These are phyloP conservation scores for Trichosporon coremiiforme DNA, from an alignment of 1,284 basidiomycete species.

Conservation along the genomic window DNA sequence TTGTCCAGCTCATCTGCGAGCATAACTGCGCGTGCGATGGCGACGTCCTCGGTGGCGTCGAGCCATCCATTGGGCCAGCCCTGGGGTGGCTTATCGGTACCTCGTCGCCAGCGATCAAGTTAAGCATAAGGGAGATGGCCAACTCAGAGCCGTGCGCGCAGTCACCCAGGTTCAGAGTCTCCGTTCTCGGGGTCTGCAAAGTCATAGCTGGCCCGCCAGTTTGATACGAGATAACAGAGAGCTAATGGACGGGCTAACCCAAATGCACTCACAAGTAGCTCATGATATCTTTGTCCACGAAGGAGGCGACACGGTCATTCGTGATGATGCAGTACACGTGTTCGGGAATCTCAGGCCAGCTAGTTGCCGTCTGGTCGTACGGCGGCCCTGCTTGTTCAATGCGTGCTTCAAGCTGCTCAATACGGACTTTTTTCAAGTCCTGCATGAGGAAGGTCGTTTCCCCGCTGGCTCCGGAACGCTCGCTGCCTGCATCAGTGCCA, in stretches of 20 bases:
- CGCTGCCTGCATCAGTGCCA: too few relatives aligned
- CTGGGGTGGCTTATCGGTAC: background rate
- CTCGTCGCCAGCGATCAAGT: background rate
- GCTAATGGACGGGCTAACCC: too few relatives aligned
- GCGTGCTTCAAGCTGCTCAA: background rate
- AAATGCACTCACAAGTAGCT: background rate
- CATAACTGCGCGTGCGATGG: background rate
- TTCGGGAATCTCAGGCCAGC: background rate
- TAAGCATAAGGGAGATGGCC: background rate
- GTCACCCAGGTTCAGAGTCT: background rate
- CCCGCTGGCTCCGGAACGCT: too few relatives aligned
- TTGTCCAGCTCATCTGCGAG: background rate
- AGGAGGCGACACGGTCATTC: background rate
- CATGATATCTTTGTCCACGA: background rate
- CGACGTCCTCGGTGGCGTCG: background rate
- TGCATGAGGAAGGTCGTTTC: background rate
- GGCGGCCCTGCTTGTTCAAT: background rate
- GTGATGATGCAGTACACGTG: background rate
- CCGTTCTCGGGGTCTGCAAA: background rate
- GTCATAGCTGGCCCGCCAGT: background rate
- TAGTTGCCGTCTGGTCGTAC: background rate
- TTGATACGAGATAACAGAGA: background rate
- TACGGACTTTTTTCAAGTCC: background rate
- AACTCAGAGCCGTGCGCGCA: background rate
- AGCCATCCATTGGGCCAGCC: background rate